phyloP scores from a whole-genome alignment of 2,329 filamentous ascomycete genomes.

The Fusarium irregulare region DNA sequence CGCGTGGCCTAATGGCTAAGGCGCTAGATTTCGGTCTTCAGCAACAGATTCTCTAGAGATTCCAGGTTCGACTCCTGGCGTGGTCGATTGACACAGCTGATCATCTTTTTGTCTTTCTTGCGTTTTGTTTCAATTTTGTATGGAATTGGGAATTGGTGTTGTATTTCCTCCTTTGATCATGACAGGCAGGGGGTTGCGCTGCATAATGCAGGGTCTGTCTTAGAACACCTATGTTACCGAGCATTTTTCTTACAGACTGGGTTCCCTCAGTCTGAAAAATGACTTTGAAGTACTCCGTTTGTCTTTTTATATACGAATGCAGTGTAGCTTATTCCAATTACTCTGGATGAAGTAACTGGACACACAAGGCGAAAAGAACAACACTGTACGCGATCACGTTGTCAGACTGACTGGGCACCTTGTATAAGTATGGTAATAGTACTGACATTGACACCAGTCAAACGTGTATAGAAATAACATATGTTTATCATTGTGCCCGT shows the following conservation, averaged over 20 bases:
- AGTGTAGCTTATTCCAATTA: neutral
- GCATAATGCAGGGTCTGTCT: neutral
- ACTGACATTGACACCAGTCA: neutral
- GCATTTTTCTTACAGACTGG: too few species aligned
- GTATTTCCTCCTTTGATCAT: neutral
- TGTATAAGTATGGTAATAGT: neutral
- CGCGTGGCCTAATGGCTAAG: conserved; percentile 35
- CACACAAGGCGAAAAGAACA: neutral
- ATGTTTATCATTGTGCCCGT: conserved; percentile 7
- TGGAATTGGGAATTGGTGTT: neutral
- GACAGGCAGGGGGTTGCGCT: neutral
- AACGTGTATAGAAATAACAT: neutral
- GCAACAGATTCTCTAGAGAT: conserved; percentile 26
- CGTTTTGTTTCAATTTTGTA: neutral
- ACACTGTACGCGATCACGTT: neutral
- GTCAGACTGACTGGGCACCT: neutral
- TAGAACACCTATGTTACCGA: neutral
- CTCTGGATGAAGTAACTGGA: neutral
- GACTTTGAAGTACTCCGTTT: neutral
- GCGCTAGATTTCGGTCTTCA: conserved; percentile 28
- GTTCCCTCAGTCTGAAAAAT: neutral
- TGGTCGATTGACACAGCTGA: conserved; percentile 16
- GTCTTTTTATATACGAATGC: neutral
- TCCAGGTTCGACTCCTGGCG: conserved; percentile 35
- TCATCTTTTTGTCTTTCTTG: conserved; percentile 3